Percentiles rank a stretch among this genome's conserved stretches.
Conservation (phyloP, 176 grass and related monocot species). For the Areca catechu region DNA sequence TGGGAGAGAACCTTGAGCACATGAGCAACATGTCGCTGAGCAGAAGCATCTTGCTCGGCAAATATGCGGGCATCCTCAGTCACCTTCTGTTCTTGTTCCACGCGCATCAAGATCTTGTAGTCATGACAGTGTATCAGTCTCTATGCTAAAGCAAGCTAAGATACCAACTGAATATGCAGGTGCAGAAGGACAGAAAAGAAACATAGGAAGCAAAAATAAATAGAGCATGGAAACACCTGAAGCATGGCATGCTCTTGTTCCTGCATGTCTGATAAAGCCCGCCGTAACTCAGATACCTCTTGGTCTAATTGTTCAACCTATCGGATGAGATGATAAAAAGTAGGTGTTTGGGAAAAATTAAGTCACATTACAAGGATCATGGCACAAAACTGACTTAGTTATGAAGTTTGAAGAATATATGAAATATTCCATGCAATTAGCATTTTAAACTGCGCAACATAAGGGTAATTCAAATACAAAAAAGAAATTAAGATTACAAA, state of each 20-base stretch:
- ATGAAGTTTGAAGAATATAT: too few relatives aligned
- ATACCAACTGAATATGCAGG: too few relatives aligned
- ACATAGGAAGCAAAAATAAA: background rate
- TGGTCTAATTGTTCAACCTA: constrained; percentile 94
- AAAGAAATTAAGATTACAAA: too few relatives aligned
- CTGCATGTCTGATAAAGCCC: constrained; percentile 83
- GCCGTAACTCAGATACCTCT: constrained; percentile 64
- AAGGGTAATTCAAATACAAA: too few relatives aligned
- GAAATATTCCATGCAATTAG: too few relatives aligned
- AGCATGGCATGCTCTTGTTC: constrained; percentile 99
- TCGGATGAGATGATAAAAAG: background rate
- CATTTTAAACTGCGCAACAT: too few relatives aligned
- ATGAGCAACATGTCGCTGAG: constrained; percentile 74
- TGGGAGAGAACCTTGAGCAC: constrained; percentile 70
- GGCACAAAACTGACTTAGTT: too few relatives aligned
- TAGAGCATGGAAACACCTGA: constrained; percentile 34
- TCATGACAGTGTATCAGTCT: too few relatives aligned
- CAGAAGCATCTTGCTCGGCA: constrained; percentile 81
- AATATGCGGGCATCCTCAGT: constrained; percentile 91
- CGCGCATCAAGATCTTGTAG: constrained; percentile 74
- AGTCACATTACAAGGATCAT: too few relatives aligned
- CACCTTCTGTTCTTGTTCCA: constrained; percentile 95
- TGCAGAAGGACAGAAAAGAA: background rate
- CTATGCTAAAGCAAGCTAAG: too few relatives aligned
- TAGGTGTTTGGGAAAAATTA: too few relatives aligned